These are phyloP conservation scores for Funneliformis caledonium DNA, from an alignment of 371 early-diverging fungal species.

Conservation along the genomic window DNA sequence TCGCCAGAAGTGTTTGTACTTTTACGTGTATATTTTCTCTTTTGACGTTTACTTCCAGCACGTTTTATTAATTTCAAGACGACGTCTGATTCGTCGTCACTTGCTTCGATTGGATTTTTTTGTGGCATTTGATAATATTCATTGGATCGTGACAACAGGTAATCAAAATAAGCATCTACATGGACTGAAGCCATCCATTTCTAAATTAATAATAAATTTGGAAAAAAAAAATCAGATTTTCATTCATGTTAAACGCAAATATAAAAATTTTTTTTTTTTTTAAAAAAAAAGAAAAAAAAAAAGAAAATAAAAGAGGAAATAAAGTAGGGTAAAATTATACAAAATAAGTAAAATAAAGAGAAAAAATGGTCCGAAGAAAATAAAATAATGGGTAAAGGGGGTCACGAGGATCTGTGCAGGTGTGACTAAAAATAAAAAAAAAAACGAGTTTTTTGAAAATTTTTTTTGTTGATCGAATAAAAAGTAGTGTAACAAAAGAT, in stretches of 20 bases:
- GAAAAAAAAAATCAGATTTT: neutral
- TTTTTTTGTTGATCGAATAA: too few species aligned
- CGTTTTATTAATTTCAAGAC: conserved; percentile 39
- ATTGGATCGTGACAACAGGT: conserved; percentile 34
- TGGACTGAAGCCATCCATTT: conserved; percentile 40
- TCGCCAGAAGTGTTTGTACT: conserved; percentile 6
- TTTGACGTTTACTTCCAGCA: conserved; percentile 37
- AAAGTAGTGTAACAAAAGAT: neutral
- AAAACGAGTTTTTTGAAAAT: too few species aligned
- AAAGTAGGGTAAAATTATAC: too few species aligned
- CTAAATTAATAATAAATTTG: conserved; percentile 16
- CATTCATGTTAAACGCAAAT: neutral
- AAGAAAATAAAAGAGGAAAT: too few species aligned
- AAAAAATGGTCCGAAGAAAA: neutral
- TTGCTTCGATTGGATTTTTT: conserved; percentile 26
- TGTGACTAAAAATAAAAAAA: too few species aligned
- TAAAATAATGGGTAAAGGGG: neutral
- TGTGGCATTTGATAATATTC: conserved; percentile 30
- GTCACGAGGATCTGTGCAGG: too few species aligned
- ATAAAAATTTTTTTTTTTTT: too few species aligned
- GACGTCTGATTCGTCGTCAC: conserved; percentile 23
- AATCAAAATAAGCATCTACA: conserved; percentile 37
- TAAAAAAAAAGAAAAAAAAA: too few species aligned
- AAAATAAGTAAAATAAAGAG: too few species aligned
- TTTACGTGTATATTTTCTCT: conserved; percentile 33